Base-by-base conservation (phyloP, 768 basidiomycete genomes). In the Boletus subcaerulescens region DNA sequence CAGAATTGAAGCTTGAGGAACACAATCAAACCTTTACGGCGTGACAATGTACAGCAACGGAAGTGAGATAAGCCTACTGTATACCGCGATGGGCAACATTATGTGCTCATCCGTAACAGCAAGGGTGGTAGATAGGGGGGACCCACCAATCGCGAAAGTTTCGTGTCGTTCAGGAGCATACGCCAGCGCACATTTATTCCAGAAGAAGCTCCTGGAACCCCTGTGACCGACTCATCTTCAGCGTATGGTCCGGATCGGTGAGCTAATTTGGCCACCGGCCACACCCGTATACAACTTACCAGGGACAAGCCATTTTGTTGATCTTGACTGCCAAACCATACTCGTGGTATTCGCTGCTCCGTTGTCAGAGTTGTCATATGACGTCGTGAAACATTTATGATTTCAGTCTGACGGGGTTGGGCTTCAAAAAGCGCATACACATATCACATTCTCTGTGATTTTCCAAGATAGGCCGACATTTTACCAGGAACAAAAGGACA, bases 121-220 rank as follows among this genome's bases (percentile, higher is more conserved):
- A 41, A 24, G 15, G 15, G 26, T 31, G 46, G 57, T 45, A n/a
- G 38, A 56, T 56, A 56, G 42, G 49, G 35, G 39, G 48, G 44
- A 39, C 46, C 54, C 48, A 51, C 67, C 62, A 69, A 71, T 69
- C 48, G 50, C 65, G n/a, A 67, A 66, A 53, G 40, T 35, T 56
- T 56, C 56, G 44, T 58, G 50, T 36, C 26, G 38, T 45, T 50
- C 54, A 42, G 35, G 41, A 53, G 55, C 29, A 33, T 18, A 53
- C 14, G 54, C 57, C 18, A 41, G 39, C 53, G 35, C 54, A 47
- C 39, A n/a, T 55, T 58, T 48, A 56, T 58, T 44, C 55, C 61
- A 58, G 55, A 57, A 53, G 50, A 24, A 63, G 29, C 0, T 29
- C 9, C 57, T 43, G 44, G 24, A 36, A 38, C 26, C 56, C 50